Percentiles rank a stretch among this genome's conserved stretches.
These are phyloP conservation scores for Aspergillus fumigatiaffinis DNA, from an alignment of 2,329 filamentous ascomycete genomes.

Conservation along the genomic window DNA sequence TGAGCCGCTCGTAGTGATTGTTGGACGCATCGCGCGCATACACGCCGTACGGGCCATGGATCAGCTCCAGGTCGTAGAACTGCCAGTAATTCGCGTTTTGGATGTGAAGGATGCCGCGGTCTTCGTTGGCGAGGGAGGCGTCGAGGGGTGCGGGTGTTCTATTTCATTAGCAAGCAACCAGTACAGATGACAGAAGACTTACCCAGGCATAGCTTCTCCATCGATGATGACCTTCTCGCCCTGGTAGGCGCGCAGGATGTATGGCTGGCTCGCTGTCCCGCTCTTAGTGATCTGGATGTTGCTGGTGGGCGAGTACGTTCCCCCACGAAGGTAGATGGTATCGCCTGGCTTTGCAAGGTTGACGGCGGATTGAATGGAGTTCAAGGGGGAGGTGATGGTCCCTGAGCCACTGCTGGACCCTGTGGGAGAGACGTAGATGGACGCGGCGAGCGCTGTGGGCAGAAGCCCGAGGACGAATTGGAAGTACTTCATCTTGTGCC, in stretches of 20 bases:
- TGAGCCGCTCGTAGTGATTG: constrained; percentile 15
- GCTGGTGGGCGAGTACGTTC: constrained; percentile 11
- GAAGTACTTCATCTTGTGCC: neutral
- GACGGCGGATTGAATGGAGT: constrained; percentile 13
- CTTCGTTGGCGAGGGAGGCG: constrained; percentile 7
- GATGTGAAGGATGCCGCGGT: constrained; percentile 15
- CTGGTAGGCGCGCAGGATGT: constrained; percentile 10
- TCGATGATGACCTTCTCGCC: constrained; percentile 14
- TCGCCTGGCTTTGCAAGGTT: constrained; percentile 8
- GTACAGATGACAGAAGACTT: neutral
- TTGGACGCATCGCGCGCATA: constrained; percentile 15
- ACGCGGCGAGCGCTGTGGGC: constrained; percentile 1
- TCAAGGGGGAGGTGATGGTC: constrained; percentile 6
- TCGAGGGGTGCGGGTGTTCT: constrained; percentile 12
- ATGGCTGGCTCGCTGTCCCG: constrained; percentile 6
- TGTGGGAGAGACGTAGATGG: constrained; percentile 13
- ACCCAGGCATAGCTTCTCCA: constrained; percentile 13
- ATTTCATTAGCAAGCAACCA: neutral
- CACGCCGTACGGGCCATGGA: constrained; percentile 15
- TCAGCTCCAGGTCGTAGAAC: constrained; percentile 15
- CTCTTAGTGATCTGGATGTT: constrained; percentile 17
- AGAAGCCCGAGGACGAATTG: neutral
- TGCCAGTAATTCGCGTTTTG: constrained; percentile 15
- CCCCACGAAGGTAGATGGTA: constrained; percentile 13
- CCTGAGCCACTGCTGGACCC: constrained; percentile 11